Conservation (phyloP, 352 stramenopile genomes). For the Globisporangium carolinianum region DNA sequence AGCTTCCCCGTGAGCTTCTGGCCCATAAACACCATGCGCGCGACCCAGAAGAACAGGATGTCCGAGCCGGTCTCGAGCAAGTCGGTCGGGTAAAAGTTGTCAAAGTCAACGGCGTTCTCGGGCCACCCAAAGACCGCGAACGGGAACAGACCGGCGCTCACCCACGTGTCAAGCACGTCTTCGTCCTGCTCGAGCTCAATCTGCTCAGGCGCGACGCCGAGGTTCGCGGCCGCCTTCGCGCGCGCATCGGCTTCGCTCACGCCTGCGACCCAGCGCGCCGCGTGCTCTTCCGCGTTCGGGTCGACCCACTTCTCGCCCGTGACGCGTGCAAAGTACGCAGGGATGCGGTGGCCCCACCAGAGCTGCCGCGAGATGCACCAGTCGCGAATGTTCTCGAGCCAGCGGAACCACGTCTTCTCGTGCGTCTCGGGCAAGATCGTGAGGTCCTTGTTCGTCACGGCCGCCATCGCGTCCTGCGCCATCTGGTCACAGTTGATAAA, state of each 20-base stretch:
- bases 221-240: constrained; percentile 74
- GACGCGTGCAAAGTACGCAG: constrained; percentile 95
- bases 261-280: constrained; percentile 68
- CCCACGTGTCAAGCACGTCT: constrained; percentile 99
- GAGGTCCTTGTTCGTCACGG: constrained; percentile 78
- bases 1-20: constrained; percentile 95
- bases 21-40: constrained; percentile 95
- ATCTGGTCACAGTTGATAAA: constrained; percentile 53
- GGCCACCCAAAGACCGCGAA: constrained; percentile 85
- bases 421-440: constrained; percentile 75
- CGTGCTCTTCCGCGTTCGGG: constrained; percentile 56
- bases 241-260: constrained; percentile 84
- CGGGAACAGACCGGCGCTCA: constrained; percentile 96
- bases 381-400: constrained; percentile 98
- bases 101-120: constrained; percentile 53
- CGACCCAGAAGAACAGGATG: constrained; percentile 99
- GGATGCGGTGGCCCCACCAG: constrained; percentile 99
- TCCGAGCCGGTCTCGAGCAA: constrained; percentile 99
- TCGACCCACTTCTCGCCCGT: constrained; percentile 69
- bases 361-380: constrained; percentile 99
- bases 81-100: constrained; percentile 94
- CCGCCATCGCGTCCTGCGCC: constrained; percentile 77
- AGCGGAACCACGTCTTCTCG: constrained; percentile 97
- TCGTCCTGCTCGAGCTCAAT: constrained; percentile 95
- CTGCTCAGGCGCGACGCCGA: constrained; percentile 44